Evolutionary conservation across 2,329 filamentous ascomycete species (phyloP).

Genomic region (Teratosphaeria zuluensis): DNA sequence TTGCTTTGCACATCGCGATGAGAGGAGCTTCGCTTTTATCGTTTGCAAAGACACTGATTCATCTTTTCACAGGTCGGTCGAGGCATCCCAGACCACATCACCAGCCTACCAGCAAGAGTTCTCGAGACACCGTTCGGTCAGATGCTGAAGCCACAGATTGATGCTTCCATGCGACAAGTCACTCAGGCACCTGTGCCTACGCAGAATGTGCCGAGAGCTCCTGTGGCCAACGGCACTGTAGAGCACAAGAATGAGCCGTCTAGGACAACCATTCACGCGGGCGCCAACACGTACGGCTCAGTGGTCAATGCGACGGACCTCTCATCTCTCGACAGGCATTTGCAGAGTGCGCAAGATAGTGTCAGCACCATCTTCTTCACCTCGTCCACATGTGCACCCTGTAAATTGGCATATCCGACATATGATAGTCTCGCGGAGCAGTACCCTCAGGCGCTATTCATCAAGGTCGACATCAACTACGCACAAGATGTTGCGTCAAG

Average conservation of each 20-base stretch:
- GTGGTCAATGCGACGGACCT: slow-evolving; percentile 55
- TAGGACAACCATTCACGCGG: neutral
- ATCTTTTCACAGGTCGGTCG: slow-evolving; percentile 50
- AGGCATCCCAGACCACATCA: slow-evolving; percentile 80
- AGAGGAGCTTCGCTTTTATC: neutral
- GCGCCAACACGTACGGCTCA: slow-evolving; percentile 26
- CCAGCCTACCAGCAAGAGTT: slow-evolving; percentile 73
- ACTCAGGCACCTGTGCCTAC: slow-evolving; percentile 47
- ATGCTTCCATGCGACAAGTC: slow-evolving; percentile 52
- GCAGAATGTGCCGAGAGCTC: slow-evolving; percentile 15
- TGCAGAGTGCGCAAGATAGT: slow-evolving; percentile 51
- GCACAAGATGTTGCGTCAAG: slow-evolving; percentile 51
- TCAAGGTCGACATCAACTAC: slow-evolving; percentile 71
- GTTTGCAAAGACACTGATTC: neutral
- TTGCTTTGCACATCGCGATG: too few species aligned
- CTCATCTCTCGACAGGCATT: slow-evolving; percentile 49
- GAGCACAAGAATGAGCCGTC: neutral
- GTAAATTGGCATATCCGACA: slow-evolving; percentile 69
- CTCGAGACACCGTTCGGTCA: slow-evolving; percentile 78
- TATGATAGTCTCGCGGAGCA: slow-evolving; percentile 74
- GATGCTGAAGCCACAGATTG: slow-evolving; percentile 72
- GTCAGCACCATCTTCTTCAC: slow-evolving; percentile 88
- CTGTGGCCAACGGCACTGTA: slow-evolving; percentile 2
- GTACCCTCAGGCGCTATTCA: slow-evolving; percentile 56
- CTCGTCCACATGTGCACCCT: slow-evolving; percentile 74